Percentiles rank a stretch among this genome's conserved stretches.
Evolutionary conservation across 2,329 filamentous ascomycete species (phyloP).

Genomic region (Xylaria polymorpha): DNA sequence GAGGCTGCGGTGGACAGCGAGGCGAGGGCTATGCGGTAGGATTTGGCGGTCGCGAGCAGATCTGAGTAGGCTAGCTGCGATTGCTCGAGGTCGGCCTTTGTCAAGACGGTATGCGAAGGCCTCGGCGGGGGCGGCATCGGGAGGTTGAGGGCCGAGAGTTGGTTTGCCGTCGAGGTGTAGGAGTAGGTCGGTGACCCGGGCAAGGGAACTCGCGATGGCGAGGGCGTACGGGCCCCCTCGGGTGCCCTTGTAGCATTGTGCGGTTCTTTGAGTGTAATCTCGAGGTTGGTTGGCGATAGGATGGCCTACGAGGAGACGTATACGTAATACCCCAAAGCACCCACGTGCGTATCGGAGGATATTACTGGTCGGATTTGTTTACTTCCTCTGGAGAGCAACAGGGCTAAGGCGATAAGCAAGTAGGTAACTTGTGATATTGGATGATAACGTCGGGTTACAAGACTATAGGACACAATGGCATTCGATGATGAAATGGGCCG

Average conservation of each 20-base stretch:
- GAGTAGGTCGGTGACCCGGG: conserved; percentile 73
- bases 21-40: conserved; percentile 71
- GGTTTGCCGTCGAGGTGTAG: conserved; percentile 71
- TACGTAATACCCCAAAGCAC: conserved; percentile 17
- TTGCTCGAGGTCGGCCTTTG: conserved; percentile 70
- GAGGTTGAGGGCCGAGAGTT: conserved; percentile 68
- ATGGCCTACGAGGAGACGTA: conserved; percentile 21
- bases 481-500: not conserved
- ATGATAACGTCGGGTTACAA: conserved; percentile 4
- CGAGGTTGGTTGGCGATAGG: conserved; percentile 7
- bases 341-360: conserved; percentile 13
- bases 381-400: conserved; percentile 32
- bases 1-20: conserved; percentile 70
- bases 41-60: conserved; percentile 70
- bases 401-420: conserved; percentile 12
- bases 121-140: conserved; percentile 70
- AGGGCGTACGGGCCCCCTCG: conserved; percentile 58
- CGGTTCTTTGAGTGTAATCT: not conserved
- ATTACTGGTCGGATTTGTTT: conserved; percentile 35
- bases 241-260: conserved; percentile 45
- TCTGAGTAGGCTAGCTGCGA: conserved; percentile 73
- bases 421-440: conserved; percentile 3
- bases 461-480: conserved; percentile 5
- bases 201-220: conserved; percentile 69
- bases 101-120: conserved; percentile 69